These are phyloP conservation scores for Acer campestre DNA, from an alignment of 345 rosid genomes.

Conservation along the genomic window DNA sequence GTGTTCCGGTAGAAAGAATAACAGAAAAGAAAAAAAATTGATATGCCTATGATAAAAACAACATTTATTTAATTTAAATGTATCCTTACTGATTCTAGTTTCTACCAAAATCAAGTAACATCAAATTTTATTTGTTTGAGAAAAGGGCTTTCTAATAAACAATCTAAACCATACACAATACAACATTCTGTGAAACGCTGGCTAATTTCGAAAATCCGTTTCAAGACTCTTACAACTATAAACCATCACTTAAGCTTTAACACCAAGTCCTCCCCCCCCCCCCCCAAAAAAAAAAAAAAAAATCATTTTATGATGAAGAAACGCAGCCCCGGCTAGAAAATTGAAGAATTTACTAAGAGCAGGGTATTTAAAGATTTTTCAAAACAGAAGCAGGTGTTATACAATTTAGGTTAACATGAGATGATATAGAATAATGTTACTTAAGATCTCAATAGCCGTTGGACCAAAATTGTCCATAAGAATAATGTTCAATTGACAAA, in stretches of 20 bases:
- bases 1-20: no score
- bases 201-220: background rate
- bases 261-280: background rate
- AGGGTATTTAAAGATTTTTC: background rate
- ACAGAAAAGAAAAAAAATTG: no score
- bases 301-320: slow-evolving; percentile 3
- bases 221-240: background rate
- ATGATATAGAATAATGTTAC: background rate
- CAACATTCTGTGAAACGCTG: background rate
- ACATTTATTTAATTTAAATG: no score
- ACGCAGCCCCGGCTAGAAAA: background rate
- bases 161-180: background rate
- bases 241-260: background rate
- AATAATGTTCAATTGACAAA: background rate
- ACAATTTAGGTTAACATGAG: background rate
- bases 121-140: background rate
- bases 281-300: no score
- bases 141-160: background rate
- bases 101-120: background rate
- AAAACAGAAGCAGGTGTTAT: background rate
- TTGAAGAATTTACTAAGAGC: background rate
- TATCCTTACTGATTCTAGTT: background rate
- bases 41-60: no score
- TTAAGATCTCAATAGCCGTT: background rate
- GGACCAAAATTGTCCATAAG: background rate